phyloP scores from a whole-genome alignment of 2,329 filamentous ascomycete genomes.

The Colletotrichum filicis region DNA sequence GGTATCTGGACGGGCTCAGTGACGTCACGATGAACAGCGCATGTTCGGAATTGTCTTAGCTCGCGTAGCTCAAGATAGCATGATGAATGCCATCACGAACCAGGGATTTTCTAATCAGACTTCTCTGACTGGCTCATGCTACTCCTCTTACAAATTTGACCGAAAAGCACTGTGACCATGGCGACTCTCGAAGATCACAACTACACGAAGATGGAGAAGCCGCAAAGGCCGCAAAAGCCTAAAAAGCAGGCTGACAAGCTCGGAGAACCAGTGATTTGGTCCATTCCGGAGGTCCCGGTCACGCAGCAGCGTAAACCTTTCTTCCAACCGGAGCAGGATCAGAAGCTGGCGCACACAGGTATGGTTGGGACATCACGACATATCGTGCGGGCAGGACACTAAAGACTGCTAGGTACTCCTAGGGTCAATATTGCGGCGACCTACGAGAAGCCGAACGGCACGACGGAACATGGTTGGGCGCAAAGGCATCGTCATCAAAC shows the following conservation, averaged over 20 bases:
- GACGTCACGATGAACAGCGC: slow-evolving; percentile 30
- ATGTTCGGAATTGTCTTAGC: neutral
- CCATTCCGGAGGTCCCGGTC: slow-evolving; percentile 37
- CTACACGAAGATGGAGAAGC: neutral
- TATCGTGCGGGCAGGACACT: neutral
- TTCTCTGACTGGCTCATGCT: neutral
- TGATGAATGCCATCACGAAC: neutral
- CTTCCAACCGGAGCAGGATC: slow-evolving; percentile 41
- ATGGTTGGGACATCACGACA: neutral
- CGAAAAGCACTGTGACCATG: neutral
- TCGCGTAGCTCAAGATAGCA: neutral
- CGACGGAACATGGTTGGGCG: slow-evolving; percentile 45
- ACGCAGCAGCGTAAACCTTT: slow-evolving; percentile 44
- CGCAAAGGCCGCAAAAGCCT: neutral
- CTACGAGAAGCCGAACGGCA: slow-evolving; percentile 47
- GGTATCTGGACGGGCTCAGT: neutral
- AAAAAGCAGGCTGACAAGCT: neutral
- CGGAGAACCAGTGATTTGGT: slow-evolving; percentile 7
- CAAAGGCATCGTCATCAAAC: slow-evolving; percentile 45
- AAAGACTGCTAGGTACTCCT: slow-evolving; percentile 41
- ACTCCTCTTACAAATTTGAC: neutral
- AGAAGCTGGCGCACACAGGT: slow-evolving; percentile 42
- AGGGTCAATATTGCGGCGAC: slow-evolving; percentile 49
- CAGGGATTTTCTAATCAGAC: neutral
- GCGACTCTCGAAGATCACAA: slow-evolving; percentile 4